phyloP scores from a whole-genome alignment of 306 rosid species.

The Geum urbanum region DNA sequence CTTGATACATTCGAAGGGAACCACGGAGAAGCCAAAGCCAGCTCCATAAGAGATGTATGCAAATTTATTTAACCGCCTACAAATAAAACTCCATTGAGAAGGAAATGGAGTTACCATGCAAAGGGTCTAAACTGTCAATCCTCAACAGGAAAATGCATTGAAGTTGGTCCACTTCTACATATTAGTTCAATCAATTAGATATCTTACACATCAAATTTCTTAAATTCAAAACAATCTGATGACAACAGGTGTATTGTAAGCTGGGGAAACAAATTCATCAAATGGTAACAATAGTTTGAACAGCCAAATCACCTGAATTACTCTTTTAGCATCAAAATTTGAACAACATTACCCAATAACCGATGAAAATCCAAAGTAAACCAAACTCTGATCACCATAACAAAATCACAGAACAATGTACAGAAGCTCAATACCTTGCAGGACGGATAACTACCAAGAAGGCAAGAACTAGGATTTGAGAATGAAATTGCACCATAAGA shows the following conservation, averaged over 20 bases:
- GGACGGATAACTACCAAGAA: not conserved
- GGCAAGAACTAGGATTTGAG: not conserved
- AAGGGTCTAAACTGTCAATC: not conserved
- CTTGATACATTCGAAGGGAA: conserved; percentile 26
- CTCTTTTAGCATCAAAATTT: not conserved
- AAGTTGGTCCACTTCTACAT: not conserved
- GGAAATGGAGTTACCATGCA: not conserved
- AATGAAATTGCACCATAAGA: not conserved
- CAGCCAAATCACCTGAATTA: not conserved
- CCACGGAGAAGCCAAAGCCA: conserved; percentile 33
- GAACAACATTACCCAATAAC: not conserved
- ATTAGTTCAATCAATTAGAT: not conserved
- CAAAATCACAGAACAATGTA: not conserved
- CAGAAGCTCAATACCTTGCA: not conserved
- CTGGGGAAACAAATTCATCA: not conserved
- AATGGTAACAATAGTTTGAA: not conserved
- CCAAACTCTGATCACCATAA: not conserved
- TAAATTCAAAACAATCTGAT: not conserved
- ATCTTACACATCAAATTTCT: not conserved
- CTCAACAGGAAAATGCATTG: not conserved
- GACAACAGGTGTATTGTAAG: not conserved
- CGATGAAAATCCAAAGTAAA: not conserved
- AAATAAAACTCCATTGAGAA: not conserved
- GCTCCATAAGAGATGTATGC: conserved; percentile 27
- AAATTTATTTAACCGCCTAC: conserved; percentile 7